These are phyloP conservation scores for Podila clonocystis DNA, from an alignment of 192 early-diverging fungal genomes.

Conservation along the genomic window DNA sequence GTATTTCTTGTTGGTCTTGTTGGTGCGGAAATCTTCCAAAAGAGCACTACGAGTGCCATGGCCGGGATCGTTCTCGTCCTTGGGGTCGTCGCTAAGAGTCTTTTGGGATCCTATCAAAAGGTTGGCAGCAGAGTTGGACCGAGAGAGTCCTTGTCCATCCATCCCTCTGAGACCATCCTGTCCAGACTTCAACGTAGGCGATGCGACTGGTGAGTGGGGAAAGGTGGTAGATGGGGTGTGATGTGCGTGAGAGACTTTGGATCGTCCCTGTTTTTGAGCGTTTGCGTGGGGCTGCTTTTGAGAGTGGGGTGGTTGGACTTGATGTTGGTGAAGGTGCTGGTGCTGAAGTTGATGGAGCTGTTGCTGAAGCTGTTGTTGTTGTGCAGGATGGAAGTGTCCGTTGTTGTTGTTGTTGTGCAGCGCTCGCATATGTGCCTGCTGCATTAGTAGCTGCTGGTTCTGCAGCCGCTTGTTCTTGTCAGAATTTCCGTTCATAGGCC, in stretches of 20 bases:
- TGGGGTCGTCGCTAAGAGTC: conserved; percentile 6
- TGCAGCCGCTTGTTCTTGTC: conserved; percentile 34
- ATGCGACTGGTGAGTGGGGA: neutral
- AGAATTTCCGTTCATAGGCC: conserved; percentile 5
- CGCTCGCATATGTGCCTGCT: conserved; percentile 8
- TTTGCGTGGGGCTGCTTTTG: conserved; percentile 2
- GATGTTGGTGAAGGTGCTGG: conserved; percentile 8
- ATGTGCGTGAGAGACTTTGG: neutral
- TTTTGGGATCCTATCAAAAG: neutral
- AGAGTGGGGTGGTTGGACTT: conserved; percentile 2
- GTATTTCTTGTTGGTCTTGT: conserved; percentile 90
- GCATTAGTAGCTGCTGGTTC: conserved; percentile 31
- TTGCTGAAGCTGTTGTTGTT: conserved; percentile 23
- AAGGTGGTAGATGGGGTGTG: neutral
- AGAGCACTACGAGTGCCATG: conserved; percentile 80
- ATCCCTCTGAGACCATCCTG: neutral
- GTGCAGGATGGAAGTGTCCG: conserved; percentile 8
- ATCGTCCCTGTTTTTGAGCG: conserved; percentile 3
- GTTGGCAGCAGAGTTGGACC: neutral
- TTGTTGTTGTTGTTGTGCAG: neutral
- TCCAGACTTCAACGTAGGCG: neutral
- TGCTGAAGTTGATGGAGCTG: conserved; percentile 19
- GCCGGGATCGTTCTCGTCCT: conserved; percentile 56
- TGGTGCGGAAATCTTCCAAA: conserved; percentile 95
- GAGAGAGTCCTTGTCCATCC: neutral